Percentiles rank a stretch among this genome's conserved stretches.
These are phyloP conservation scores for Rosa chinensis DNA, from an alignment of 306 rosid species.

Conservation along the genomic window DNA sequence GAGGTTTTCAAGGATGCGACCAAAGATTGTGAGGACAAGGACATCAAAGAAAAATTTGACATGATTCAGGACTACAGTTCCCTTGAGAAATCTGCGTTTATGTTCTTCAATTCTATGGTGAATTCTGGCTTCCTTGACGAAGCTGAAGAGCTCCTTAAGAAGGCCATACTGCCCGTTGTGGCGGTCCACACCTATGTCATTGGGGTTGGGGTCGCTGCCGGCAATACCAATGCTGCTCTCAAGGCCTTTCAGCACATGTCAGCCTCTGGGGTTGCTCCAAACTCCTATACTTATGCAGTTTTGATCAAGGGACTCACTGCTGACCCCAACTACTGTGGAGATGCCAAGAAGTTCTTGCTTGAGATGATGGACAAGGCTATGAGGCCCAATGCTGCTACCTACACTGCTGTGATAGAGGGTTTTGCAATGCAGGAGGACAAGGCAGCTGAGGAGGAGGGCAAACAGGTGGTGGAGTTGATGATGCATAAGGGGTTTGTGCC, in stretches of 20 bases:
- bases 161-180: background rate
- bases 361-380: constrained; percentile 67
- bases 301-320: constrained; percentile 54
- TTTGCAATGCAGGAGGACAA: constrained; percentile 37
- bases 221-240: constrained; percentile 52
- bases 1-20: background rate
- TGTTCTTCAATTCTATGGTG: background rate
- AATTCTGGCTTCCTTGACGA: background rate
- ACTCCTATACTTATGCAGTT: constrained; percentile 58
- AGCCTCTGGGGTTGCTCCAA: constrained; percentile 58
- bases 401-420: constrained; percentile 52
- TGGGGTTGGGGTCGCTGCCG: background rate
- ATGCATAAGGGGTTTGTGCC: constrained; percentile 53
- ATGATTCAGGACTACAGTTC: background rate
- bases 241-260: constrained; percentile 63
- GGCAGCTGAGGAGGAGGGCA: constrained; percentile 41
- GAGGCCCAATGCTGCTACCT: constrained; percentile 58
- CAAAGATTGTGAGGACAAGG: background rate
- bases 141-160: constrained; percentile 37
- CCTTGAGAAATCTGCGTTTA: background rate
- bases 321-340: constrained; percentile 37
- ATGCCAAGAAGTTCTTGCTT: constrained; percentile 51
- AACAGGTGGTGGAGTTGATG: constrained; percentile 44
- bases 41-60: background rate
- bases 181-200: background rate